Evolutionary conservation across 2,329 filamentous ascomycete genomes (phyloP), one percentile per base, ranked within the genome.

Genomic region (Xylariaceae sp.): DNA sequence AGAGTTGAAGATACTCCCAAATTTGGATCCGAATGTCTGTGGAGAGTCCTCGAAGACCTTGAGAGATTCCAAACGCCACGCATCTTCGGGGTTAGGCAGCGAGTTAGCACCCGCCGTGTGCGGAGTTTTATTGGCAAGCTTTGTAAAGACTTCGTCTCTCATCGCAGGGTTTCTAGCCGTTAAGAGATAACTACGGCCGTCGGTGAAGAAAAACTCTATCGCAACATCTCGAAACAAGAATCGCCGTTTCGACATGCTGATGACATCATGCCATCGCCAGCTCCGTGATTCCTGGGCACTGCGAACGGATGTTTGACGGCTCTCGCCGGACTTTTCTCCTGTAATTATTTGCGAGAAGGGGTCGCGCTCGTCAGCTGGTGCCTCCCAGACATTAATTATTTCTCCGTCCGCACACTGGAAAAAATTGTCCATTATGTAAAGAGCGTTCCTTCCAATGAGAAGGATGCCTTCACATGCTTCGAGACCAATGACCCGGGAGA

Each of bases 201-300:
- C 96, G 0, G 92, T 93, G 71, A 99, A 99, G 77, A 99, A 99
- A 2, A 97, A 84, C 70, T 99, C 95, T n/a, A 98, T 87, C 0
- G 91, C 92, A 12, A 99, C 95, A 68, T 99, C 93, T 21, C 95
- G 88, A 74, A 98, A 96, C 3, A 99, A 77, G 72, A 98, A 99
- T 6, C 93, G 88, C 19, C 96, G 87, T 73, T 99, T 99, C 0
- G 93, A 98, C 37, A 98, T 89, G 70, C 93, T 97, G 64, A 98
- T 90, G 14, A 98, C 87, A 70, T 98, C 93, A 2, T 87, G 84
- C 93, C 93, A 99, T 62, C 88, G 89, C 96, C 95, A 99, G 71
- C 89, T 89, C 64, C 93, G 85, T 1, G 89, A 92, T 59, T 93
- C 90, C 67, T 96, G 90, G 47, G 96, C 90, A 20, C 77, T 77